These are phyloP conservation scores for Podaxis sp. DNA, from an alignment of 768 basidiomycete genomes.

Conservation along the genomic window DNA sequence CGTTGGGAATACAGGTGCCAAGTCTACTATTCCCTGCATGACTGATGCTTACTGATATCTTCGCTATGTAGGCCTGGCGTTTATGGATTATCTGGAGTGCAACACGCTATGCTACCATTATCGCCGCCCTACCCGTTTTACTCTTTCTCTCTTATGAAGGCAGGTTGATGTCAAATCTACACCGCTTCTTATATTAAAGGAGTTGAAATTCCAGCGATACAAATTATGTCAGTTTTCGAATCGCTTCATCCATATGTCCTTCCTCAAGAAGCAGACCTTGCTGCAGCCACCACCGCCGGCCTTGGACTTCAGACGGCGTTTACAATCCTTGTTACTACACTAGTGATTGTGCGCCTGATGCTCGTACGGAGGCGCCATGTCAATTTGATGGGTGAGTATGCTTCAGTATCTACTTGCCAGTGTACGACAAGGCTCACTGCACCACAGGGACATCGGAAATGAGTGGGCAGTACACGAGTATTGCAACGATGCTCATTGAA, in stretches of 20 bases:
- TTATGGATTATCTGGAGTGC: conserved; percentile 6
- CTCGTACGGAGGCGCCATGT: neutral
- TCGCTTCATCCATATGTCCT: neutral
- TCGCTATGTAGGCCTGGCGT: neutral
- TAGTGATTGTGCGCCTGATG: neutral
- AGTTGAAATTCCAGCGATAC: neutral
- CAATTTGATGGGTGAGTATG: neutral
- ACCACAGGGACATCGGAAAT: neutral
- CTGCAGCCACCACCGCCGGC: neutral
- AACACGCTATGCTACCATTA: neutral
- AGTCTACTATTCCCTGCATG: neutral
- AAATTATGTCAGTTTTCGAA: neutral
- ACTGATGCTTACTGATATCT: neutral
- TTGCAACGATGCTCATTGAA: neutral
- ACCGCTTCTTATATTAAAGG: too few species aligned
- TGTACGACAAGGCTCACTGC: neutral
- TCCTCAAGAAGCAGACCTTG: neutral
- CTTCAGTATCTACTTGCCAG: neutral
- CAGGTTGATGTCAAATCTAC: neutral
- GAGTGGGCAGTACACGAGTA: neutral
- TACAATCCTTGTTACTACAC: neutral
- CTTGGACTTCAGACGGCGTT: neutral
- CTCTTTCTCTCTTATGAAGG: neutral
- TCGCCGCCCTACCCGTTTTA: neutral
- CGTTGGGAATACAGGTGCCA: neutral